Percentiles rank a stretch among this genome's conserved stretches.
phyloP scores from a whole-genome alignment of 2,329 filamentous ascomycete genomes.

The Colletotrichum endophyticum region DNA sequence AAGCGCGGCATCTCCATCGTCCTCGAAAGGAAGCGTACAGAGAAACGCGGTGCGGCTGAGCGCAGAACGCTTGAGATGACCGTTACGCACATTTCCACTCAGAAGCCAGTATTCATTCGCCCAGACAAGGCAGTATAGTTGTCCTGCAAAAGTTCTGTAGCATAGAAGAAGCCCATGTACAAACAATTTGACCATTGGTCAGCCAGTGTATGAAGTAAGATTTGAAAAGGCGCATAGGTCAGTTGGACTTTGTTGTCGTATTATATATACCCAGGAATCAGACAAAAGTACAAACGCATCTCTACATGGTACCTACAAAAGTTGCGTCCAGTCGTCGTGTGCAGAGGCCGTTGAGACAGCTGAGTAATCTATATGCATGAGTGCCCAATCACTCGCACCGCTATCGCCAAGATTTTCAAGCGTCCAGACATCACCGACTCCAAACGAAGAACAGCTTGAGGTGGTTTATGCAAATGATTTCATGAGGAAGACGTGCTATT shows the following conservation, averaged over 20 bases:
- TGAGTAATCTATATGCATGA: neutral
- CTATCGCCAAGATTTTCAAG: neutral
- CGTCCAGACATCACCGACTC: neutral
- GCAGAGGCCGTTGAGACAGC: neutral
- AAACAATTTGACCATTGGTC: neutral
- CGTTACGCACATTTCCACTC: neutral
- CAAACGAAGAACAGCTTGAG: neutral
- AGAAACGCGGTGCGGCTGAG: neutral
- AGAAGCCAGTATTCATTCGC: neutral
- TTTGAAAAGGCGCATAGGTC: neutral
- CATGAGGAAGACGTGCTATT: constrained; percentile 8
- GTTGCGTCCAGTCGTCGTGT: neutral
- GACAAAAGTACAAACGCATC: neutral
- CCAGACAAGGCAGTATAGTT: neutral
- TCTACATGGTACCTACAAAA: neutral
- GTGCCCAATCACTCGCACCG: neutral
- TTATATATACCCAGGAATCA: neutral
- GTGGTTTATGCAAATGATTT: constrained; percentile 13
- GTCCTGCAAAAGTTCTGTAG: neutral
- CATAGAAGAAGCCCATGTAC: neutral
- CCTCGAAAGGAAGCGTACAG: neutral
- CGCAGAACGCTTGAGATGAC: neutral
- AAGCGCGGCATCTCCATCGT: neutral
- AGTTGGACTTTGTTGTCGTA: neutral
- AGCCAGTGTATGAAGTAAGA: neutral